Percentiles rank a stretch among this genome's conserved stretches.
These are phyloP conservation scores for Penicillium hordei DNA, from an alignment of 2,329 filamentous ascomycete genomes.

Conservation along the genomic window DNA sequence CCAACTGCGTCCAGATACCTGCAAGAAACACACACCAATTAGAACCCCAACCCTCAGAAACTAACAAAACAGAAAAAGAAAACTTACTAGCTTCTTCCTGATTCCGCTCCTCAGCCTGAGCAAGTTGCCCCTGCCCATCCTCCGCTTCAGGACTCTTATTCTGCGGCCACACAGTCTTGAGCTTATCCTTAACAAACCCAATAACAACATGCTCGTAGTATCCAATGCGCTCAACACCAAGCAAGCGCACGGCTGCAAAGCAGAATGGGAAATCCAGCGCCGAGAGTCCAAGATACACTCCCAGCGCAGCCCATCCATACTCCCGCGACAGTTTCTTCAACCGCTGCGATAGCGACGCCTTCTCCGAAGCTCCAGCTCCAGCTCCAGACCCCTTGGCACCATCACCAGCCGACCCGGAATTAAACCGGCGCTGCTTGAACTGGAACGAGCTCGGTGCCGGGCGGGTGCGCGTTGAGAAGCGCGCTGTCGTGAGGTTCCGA, in stretches of 20 bases:
- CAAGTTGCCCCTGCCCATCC: slow-evolving; percentile 45
- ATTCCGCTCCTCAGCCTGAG: slow-evolving; percentile 62
- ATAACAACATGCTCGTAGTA: slow-evolving; percentile 48
- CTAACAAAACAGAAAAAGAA: not conserved
- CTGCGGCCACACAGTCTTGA: slow-evolving; percentile 41
- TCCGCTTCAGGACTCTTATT: slow-evolving; percentile 16
- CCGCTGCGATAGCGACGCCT: slow-evolving; percentile 62
- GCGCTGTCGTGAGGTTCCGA: slow-evolving; percentile 3
- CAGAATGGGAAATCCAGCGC: slow-evolving; percentile 93
- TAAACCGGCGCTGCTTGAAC: slow-evolving; percentile 24
- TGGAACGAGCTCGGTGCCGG: slow-evolving; percentile 2
- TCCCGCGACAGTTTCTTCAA: slow-evolving; percentile 83
- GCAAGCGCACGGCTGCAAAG: slow-evolving; percentile 77
- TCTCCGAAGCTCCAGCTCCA: slow-evolving; percentile 24
- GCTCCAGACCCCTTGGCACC: slow-evolving; percentile 3
- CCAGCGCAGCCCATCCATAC: slow-evolving; percentile 90
- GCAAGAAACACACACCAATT: not conserved
- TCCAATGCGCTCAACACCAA: slow-evolving; percentile 85
- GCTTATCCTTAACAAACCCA: slow-evolving; percentile 35
- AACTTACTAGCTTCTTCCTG: slow-evolving; percentile 72
- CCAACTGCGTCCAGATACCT: slow-evolving; percentile 81
- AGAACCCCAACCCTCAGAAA: not conserved
- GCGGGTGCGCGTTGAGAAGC: not conserved
- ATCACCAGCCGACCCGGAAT: slow-evolving; percentile 16
- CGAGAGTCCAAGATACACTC: slow-evolving; percentile 83